Percentiles rank a stretch among this genome's conserved stretches.
phyloP scores from a whole-genome alignment of 495 filamentous ascomycete genomes.

The Penicillium coffeae region DNA sequence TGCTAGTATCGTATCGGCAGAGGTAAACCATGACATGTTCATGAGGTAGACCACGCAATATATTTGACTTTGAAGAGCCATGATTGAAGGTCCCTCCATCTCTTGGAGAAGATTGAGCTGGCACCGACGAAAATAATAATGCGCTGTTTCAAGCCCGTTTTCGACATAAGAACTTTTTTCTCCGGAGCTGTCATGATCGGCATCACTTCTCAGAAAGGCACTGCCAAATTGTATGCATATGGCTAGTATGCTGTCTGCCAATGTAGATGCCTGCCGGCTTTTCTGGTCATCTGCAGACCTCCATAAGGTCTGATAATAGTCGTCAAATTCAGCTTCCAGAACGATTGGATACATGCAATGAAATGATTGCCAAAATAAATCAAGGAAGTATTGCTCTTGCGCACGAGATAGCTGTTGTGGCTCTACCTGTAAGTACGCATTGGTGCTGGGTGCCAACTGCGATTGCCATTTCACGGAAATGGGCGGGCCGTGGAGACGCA shows the following conservation, averaged over 20 bases:
- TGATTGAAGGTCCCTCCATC: slow-evolving; percentile 12
- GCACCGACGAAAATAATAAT: slow-evolving; percentile 7
- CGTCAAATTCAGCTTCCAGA: slow-evolving; percentile 1
- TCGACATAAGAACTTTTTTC: not conserved
- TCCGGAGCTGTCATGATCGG: not conserved
- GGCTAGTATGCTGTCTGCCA: slow-evolving; percentile 53
- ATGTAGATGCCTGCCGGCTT: slow-evolving; percentile 43
- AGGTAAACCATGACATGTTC: slow-evolving; percentile 11
- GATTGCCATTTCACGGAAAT: not conserved
- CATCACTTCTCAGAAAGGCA: not conserved
- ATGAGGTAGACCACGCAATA: slow-evolving; percentile 21
- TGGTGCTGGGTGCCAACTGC: not conserved
- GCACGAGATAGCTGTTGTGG: not conserved
- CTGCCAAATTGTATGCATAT: slow-evolving; percentile 38
- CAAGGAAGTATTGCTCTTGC: slow-evolving; percentile 47
- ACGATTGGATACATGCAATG: slow-evolving; percentile 21
- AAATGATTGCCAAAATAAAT: slow-evolving; percentile 48
- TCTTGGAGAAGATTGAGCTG: slow-evolving; percentile 11
- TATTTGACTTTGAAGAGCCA: slow-evolving; percentile 16
- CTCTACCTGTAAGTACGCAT: not conserved
- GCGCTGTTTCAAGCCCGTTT: not conserved
- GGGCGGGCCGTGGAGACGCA: not conserved
- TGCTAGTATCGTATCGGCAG: slow-evolving; percentile 8
- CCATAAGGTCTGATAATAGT: slow-evolving; percentile 35
- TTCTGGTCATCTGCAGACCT: slow-evolving; percentile 13